Evolutionary conservation across 2,329 filamentous ascomycete genomes (phyloP), one percentile per base, ranked within the genome.

Genomic region (Uncinocarpus reesii): DNA sequence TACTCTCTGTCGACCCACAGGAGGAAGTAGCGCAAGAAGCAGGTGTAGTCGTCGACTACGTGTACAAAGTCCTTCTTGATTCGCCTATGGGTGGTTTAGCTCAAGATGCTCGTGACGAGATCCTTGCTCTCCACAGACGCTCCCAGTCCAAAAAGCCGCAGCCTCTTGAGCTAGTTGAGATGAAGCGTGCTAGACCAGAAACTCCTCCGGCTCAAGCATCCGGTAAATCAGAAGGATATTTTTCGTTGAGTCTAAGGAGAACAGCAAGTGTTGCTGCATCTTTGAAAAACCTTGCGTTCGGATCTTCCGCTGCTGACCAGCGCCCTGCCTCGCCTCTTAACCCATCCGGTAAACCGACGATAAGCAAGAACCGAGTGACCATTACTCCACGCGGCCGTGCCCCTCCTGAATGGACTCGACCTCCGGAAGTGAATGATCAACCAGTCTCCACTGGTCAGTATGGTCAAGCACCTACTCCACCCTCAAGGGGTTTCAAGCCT

Each of bases 1-100:
- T 94, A 53, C 75, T 96, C 64, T 90, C 87, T 37, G 86, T 94
- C 15, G 92, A 98, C 61, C 90, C 92, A 34, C 89, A 95, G 61
- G 88, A 90, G 1, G 90, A 96, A 61, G 86, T 96, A 28, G 85
- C 93, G 53, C 78, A 83, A 55, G 85, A 92, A 62, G 90, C 88
- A 7, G 81, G 80, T 4, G 75, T 83, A n/a, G 81, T 96, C 37
- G 79, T 94, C 24, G 92, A 98, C 64, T 86, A 84, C 58, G 76
- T 96, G 21, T 82, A 95, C 60, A 76, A 84, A 43, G 77, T 81
- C 0, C 72, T 98, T 10, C 69, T 95, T 4, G 78, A 83, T 43
- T 95, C 90, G 0, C 77, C 83, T 1, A 74, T 95, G 38, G 84
- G 83, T 7, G 69, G 75, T 6, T 75, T 83, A 51, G 82, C 86